Evolutionary conservation across 306 rosid genomes (phyloP).

Genomic region (Prunus persica): Prunus_persica_NCBIv2 NC_034015.1:6359001-6359500

Average conservation of each 20-base stretch:
- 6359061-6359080: background rate
- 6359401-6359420: constrained; percentile 56
- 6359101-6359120: background rate
- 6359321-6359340: constrained; percentile 52
- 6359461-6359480: constrained; percentile 52
- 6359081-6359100: background rate
- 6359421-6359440: constrained; percentile 53
- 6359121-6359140: background rate
- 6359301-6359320: constrained; percentile 53
- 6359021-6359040: background rate
- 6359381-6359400: constrained; percentile 60
- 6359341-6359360: constrained; percentile 43
- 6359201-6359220: background rate
- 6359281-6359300: constrained; percentile 41
- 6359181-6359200: too few relatives aligned
- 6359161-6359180: background rate
- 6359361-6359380: constrained; percentile 59
- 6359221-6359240: constrained; percentile 64
- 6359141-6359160: background rate
- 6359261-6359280: constrained; percentile 39
- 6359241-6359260: constrained; percentile 51
- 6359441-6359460: constrained; percentile 46
- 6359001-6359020: background rate
- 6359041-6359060: background rate
- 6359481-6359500: constrained; percentile 52